Base-by-base conservation (phyloP, 1,284 basidiomycete species). In the Ustilago loliicola region DNA sequence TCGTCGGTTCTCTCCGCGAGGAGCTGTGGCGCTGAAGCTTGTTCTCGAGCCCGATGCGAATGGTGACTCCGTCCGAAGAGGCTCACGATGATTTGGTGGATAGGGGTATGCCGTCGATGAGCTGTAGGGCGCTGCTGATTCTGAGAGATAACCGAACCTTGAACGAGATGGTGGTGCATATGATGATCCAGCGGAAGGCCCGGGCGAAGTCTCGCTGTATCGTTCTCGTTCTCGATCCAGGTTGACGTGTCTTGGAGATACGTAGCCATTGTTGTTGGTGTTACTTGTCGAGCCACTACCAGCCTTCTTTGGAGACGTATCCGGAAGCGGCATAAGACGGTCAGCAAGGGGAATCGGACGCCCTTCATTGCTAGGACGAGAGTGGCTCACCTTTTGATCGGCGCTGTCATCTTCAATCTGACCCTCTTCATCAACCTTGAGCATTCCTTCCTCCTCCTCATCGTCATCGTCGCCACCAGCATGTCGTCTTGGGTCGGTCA, bases 381-480 rank as follows among this genome's bases (percentile, higher is more conserved):
- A 54, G 15, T 55, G 67, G 72, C 72, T 75, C 57, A 75, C 72
- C 67, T 75, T 45, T 21, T 59, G 60, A 21, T 66, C 15, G 60
- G 64, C 59, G 52, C 58, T 34, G 38, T 75, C 68, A 32, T 75
- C 72, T 56, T 71, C 68, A 29, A 79, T 79, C 60, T 79, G 76
- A 59, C 76, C 76, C 57, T 79, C 76, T 55, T 79, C 76, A 15
- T 72, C 72, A 1, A 72, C 59, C 30, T 69, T 71, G 57, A 79
- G 67, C 72, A 79, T 79, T 8, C 76, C 76, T 54, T 79, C 76
- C 48, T 79, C 76, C 34, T 79, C 76, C 36, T 77, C 74, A 17
- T 79, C 72, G 13, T 79, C 76, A 11, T 75, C 64, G 25, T 42
- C 66, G n/a, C 17, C 30, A 2, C 6, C 29, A 10, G 38, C 15